Evolutionary conservation across 768 basidiomycete genomes (phyloP), one percentile per base, ranked within the genome.

Genomic region (Kockovaella imperatae): DNA sequence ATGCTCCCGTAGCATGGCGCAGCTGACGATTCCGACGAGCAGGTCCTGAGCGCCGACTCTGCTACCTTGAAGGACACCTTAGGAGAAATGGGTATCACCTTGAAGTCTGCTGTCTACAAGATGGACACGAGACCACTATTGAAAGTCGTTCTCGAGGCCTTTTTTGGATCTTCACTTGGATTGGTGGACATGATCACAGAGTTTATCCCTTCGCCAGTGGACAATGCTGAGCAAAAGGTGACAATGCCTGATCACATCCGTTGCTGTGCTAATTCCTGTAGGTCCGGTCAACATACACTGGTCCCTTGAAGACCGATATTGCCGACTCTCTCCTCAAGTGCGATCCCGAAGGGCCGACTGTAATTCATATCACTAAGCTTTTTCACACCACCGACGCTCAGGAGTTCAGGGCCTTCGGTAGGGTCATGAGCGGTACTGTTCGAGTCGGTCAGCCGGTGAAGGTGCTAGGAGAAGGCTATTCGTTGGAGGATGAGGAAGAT

Each of bases 401-500:
- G 62, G 87, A 87, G 28, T 99, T 99, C 79, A 78, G 95, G 45
- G 88, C 95, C 5, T 96, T 91, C 64, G 95, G 93, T 30, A 81
- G 95, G 52, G 82, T 99, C 15, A 76, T 96, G 70, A 89, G 87
- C 58, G 95, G 95, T 17, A 95, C 91, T 0, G 72, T 96, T 20
- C 76, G 77, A 60, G 84, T 84, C 59, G 89, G 89, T 11, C 78
- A 80, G 77, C 76, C 82, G 28, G 77, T 99, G 54, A 96, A 95
- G 74, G 91, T 97, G n/a, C 76, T 99, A 5, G 95, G 95, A 48
- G 95, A 97, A 69, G 89, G 89, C 0, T 99, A 91, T 70, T 93
- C 90, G 13, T 86, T 87, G n/a, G 93, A 96, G 62, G 95, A 99
- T 57, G 93, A 97, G 74, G 95, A 99, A 73, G 95, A 99, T 64